phyloP scores from a whole-genome alignment of 2,329 filamentous ascomycete genomes.

The Penicillium verrucosum region DNA sequence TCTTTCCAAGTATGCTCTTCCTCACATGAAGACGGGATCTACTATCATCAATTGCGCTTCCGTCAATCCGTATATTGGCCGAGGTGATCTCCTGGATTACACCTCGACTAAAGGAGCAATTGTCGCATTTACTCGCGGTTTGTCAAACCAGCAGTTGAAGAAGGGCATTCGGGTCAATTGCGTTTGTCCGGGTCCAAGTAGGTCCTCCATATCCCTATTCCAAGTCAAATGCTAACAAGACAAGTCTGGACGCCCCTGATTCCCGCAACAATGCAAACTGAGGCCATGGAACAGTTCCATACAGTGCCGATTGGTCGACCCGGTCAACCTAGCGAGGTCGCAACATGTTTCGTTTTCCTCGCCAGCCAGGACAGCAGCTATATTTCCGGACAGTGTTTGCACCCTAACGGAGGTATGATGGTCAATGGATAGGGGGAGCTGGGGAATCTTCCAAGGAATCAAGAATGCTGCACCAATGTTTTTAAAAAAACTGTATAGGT shows the following conservation, averaged over 20 bases:
- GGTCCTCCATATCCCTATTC: constrained; percentile 6
- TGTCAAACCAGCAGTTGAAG: constrained; percentile 70
- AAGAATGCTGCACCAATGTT: background rate
- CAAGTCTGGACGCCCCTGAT: constrained; percentile 72
- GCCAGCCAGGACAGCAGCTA: constrained; percentile 70
- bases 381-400: constrained; percentile 69
- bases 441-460: background rate
- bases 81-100: constrained; percentile 77
- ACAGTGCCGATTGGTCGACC: constrained; percentile 71
- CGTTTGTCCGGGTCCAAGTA: constrained; percentile 68
- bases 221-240: constrained; percentile 2
- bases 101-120: constrained; percentile 72
- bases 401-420: constrained; percentile 60
- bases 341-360: constrained; percentile 76
- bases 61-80: constrained; percentile 78
- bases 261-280: constrained; percentile 66
- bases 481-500: background rate
- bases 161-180: constrained; percentile 75
- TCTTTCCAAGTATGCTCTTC: constrained; percentile 71
- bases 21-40: constrained; percentile 69
- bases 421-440: constrained; percentile 46
- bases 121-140: constrained; percentile 71
- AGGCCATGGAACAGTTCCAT: constrained; percentile 69
- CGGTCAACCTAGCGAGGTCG: constrained; percentile 77
- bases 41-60: constrained; percentile 84